Evolutionary conservation across 2,329 filamentous ascomycete genomes (phyloP).

Genomic region (Geoglossum cookeanum): DNA sequence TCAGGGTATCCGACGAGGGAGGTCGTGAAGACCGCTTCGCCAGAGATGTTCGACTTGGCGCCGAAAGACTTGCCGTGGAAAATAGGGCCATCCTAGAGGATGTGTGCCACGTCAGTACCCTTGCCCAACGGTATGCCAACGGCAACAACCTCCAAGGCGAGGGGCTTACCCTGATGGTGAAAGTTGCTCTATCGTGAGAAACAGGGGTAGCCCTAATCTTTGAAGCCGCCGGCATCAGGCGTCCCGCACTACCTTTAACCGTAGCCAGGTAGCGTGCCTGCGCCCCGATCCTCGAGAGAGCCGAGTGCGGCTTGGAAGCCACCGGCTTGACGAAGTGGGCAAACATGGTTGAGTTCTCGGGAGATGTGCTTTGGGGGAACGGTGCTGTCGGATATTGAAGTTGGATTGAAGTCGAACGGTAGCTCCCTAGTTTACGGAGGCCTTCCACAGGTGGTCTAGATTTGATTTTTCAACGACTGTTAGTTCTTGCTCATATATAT

Average conservation of each 20-base stretch:
- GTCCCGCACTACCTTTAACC: slow-evolving; percentile 48
- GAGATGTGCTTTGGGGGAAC: slow-evolving; percentile 8
- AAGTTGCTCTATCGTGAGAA: slow-evolving; percentile 63
- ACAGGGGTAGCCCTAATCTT: slow-evolving; percentile 44
- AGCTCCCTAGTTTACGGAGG: slow-evolving; percentile 37
- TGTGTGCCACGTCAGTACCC: background rate
- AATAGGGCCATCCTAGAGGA: slow-evolving; percentile 57
- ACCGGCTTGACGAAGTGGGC: slow-evolving; percentile 33
- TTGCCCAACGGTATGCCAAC: background rate
- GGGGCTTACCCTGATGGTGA: slow-evolving; percentile 65
- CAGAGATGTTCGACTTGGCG: slow-evolving; percentile 88
- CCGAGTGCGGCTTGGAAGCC: slow-evolving; percentile 26
- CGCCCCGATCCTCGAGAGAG: slow-evolving; percentile 18
- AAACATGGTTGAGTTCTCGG: slow-evolving; percentile 29
- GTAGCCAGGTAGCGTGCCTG: slow-evolving; percentile 40
- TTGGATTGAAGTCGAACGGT: slow-evolving; percentile 10
- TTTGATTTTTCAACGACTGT: slow-evolving; percentile 5
- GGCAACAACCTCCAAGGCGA: slow-evolving; percentile 15
- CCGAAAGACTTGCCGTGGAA: slow-evolving; percentile 95
- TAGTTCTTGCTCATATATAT: slow-evolving; percentile 6
- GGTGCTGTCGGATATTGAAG: slow-evolving; percentile 9
- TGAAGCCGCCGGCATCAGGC: slow-evolving; percentile 38
- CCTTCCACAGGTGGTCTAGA: slow-evolving; percentile 48
- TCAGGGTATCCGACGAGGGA: slow-evolving; percentile 96
- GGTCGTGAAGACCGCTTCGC: slow-evolving; percentile 96